A percentile compares a stretch with the other conserved stretches of the same genome.
Conservation (phyloP, 2,329 filamentous ascomycete species). For the Daldinia sp. region DNA sequence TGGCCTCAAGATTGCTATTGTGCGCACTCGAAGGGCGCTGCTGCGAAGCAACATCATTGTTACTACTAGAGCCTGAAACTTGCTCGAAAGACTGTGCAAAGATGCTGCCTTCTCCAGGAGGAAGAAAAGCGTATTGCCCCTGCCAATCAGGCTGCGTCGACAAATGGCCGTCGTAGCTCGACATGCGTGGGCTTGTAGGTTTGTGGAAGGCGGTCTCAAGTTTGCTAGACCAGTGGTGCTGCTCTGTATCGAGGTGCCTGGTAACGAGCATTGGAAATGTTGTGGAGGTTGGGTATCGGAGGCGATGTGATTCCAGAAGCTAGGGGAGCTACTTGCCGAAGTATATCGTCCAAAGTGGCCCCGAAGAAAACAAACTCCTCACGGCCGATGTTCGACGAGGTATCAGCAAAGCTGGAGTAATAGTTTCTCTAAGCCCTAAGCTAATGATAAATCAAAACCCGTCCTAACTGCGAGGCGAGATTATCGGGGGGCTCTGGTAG, state of each 20-base stretch:
- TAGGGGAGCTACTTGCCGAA: slow-evolving; percentile 28
- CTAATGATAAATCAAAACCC: slow-evolving; percentile 12
- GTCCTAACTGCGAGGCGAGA: slow-evolving; percentile 7
- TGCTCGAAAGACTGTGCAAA: slow-evolving; percentile 57
- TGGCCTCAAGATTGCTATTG: slow-evolving; percentile 64
- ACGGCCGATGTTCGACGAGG: slow-evolving; percentile 10
- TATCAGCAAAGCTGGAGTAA: slow-evolving; percentile 13
- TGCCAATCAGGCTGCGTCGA: slow-evolving; percentile 66
- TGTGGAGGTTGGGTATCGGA: slow-evolving; percentile 34
- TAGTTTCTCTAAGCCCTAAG: slow-evolving; percentile 3
- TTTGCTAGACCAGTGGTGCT: slow-evolving; percentile 65
- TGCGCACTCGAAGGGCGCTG: slow-evolving; percentile 50
- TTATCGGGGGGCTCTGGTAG: slow-evolving; percentile 5
- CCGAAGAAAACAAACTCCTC: slow-evolving; percentile 14
- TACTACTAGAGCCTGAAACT: slow-evolving; percentile 48
- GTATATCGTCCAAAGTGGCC: slow-evolving; percentile 12
- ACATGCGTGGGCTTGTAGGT: slow-evolving; percentile 62
- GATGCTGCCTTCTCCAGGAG: slow-evolving; percentile 54
- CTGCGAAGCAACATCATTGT: slow-evolving; percentile 47
- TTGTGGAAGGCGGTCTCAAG: slow-evolving; percentile 58
- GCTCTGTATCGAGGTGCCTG: slow-evolving; percentile 61
- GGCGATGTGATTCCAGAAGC: slow-evolving; percentile 25
- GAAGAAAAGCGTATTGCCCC: slow-evolving; percentile 61
- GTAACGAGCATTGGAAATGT: slow-evolving; percentile 64
- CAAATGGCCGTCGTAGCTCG: slow-evolving; percentile 62